A percentile compares a stretch with the other conserved stretches of the same genome.
phyloP scores from a whole-genome alignment of 192 early-diverging fungal genomes.

The Coemansia asiatica region DNA sequence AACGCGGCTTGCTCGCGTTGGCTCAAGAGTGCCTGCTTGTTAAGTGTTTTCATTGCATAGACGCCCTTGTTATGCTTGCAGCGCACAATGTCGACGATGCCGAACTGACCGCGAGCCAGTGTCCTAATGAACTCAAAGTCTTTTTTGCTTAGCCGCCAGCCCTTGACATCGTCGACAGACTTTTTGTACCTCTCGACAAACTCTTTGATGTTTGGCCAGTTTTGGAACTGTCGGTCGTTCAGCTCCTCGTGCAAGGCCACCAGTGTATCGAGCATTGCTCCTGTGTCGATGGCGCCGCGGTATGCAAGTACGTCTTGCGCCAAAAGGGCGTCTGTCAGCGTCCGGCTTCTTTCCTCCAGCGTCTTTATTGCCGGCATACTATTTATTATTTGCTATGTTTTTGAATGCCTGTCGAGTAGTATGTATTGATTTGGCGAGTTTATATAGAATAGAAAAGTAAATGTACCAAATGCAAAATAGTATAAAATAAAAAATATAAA shows the following conservation, averaged over 20 bases:
- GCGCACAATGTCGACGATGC: slow-evolving; percentile 72
- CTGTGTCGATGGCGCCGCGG: slow-evolving; percentile 48
- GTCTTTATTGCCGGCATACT: slow-evolving; percentile 24
- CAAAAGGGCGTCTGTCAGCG: slow-evolving; percentile 30
- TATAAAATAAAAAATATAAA: neutral
- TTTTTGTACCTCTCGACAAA: slow-evolving; percentile 42
- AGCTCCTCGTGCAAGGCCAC: slow-evolving; percentile 48
- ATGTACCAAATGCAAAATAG: neutral
- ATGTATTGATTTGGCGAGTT: no score
- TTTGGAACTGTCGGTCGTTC: slow-evolving; percentile 33
- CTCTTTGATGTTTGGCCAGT: slow-evolving; percentile 45
- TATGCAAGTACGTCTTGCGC: slow-evolving; percentile 42
- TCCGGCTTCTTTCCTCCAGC: slow-evolving; percentile 39
- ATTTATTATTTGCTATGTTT: neutral
- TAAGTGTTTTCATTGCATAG: slow-evolving; percentile 81
- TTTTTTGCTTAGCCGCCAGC: slow-evolving; percentile 31
- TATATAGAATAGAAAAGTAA: neutral
- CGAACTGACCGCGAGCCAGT: slow-evolving; percentile 55
- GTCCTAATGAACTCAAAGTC: slow-evolving; percentile 53
- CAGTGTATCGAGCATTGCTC: slow-evolving; percentile 45
- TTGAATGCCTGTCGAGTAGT: neutral
- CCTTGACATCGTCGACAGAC: slow-evolving; percentile 34
- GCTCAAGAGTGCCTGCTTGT: slow-evolving; percentile 69
- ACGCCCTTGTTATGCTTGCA: slow-evolving; percentile 66
- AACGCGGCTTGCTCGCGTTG: slow-evolving; percentile 83